Percentiles rank a stretch among this genome's conserved stretches.
phyloP scores from a whole-genome alignment of 108 stramenopile species.

The Schizochytrium sp. region DNA sequence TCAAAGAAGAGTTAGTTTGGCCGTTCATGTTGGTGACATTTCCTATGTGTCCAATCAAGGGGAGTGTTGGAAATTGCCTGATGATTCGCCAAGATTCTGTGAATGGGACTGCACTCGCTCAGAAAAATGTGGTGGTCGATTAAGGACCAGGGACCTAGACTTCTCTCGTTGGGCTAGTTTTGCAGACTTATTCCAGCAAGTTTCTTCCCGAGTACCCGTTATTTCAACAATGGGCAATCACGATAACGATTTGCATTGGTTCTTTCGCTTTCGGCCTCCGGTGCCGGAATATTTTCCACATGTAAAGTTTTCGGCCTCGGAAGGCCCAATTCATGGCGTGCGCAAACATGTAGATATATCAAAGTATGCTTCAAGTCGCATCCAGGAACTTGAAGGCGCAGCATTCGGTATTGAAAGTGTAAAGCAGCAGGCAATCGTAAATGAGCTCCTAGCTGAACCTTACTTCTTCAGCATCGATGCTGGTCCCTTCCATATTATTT shows the following conservation, averaged over 20 bases:
- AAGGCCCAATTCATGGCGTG: background rate
- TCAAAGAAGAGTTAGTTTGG: too few relatives aligned
- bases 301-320: background rate
- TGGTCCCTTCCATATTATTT: slow-evolving; percentile 34
- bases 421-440: slow-evolving; percentile 32
- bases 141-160: background rate
- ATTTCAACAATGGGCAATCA: slow-evolving; percentile 58
- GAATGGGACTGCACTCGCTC: background rate
- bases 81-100: background rate
- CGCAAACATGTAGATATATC: background rate
- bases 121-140: background rate
- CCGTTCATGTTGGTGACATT: slow-evolving; percentile 26
- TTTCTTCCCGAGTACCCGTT: background rate
- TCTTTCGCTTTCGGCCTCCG: slow-evolving; percentile 6
- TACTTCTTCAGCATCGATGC: slow-evolving; percentile 47
- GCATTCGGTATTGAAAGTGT: background rate
- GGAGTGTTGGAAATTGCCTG: background rate
- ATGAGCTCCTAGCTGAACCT: background rate
- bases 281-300: background rate
- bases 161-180: slow-evolving; percentile 19
- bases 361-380: background rate
- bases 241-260: slow-evolving; percentile 49
- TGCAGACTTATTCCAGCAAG: background rate
- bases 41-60: slow-evolving; percentile 4
- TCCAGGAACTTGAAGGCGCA: background rate